phyloP scores from a whole-genome alignment of 2,329 filamentous ascomycete species.

The Sporothrix sp. region DNA sequence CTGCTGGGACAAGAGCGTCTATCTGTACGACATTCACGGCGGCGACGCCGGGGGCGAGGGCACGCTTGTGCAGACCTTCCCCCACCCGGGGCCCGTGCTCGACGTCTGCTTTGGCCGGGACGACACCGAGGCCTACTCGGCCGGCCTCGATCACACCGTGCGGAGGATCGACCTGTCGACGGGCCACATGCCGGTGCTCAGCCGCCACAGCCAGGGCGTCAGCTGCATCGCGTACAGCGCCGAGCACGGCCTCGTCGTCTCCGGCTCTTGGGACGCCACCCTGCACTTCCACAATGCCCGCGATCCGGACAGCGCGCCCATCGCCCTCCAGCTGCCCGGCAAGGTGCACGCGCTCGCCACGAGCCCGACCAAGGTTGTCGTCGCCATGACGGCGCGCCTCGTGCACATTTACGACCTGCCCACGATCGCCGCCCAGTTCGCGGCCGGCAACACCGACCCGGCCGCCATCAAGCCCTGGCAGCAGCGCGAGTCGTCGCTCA shows the following conservation, averaged over 20 bases:
- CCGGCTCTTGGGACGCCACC: slow-evolving; percentile 87
- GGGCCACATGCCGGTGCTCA: slow-evolving; percentile 63
- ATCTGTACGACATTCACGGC: slow-evolving; percentile 67
- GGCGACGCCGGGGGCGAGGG: slow-evolving; percentile 48
- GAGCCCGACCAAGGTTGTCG: slow-evolving; percentile 71
- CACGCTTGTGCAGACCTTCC: slow-evolving; percentile 60
- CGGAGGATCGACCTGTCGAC: slow-evolving; percentile 62
- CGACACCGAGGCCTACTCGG: slow-evolving; percentile 76
- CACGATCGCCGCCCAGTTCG: slow-evolving; percentile 48
- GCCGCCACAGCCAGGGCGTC: slow-evolving; percentile 69
- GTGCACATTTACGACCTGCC: slow-evolving; percentile 89
- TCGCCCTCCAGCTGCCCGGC: slow-evolving; percentile 61
- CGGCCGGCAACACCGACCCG: slow-evolving; percentile 34
- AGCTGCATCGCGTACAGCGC: slow-evolving; percentile 75
- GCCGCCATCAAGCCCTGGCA: slow-evolving; percentile 71
- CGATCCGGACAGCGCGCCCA: slow-evolving; percentile 29
- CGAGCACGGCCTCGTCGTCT: slow-evolving; percentile 71
- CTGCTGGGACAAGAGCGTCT: slow-evolving; percentile 89
- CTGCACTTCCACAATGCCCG: slow-evolving; percentile 68
- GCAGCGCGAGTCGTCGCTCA: slow-evolving; percentile 82
- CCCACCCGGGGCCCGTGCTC: slow-evolving; percentile 76
- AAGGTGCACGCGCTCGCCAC: slow-evolving; percentile 85
- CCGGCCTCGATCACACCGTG: slow-evolving; percentile 79
- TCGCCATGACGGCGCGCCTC: slow-evolving; percentile 90
- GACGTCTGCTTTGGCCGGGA: slow-evolving; percentile 83